A percentile compares a stretch with the other conserved stretches of the same genome.
phyloP scores from a whole-genome alignment of 257 asterid species.

The Salvia miltiorrhiza region DNA sequence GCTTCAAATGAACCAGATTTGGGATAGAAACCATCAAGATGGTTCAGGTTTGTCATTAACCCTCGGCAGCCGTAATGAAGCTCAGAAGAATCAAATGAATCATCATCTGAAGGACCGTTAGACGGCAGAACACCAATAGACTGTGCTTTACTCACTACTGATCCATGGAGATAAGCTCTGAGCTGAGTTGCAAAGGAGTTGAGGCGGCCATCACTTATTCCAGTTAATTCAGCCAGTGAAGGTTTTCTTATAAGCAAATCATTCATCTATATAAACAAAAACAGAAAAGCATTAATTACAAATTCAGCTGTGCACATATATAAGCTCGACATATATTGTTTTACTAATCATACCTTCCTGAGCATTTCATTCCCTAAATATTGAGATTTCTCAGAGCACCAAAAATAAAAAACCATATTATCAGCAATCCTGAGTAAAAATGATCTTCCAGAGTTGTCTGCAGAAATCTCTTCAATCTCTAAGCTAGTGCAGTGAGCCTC shows the following conservation, averaged over 20 bases:
- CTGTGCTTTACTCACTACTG: conserved; percentile 31
- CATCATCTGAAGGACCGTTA: conserved; percentile 27
- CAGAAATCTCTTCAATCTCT: conserved; percentile 51
- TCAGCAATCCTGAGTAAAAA: conserved; percentile 43
- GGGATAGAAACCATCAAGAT: conserved; percentile 46
- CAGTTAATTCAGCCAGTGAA: conserved; percentile 65
- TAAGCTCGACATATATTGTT: neutral
- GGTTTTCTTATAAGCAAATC: conserved; percentile 64
- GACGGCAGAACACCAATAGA: conserved; percentile 28
- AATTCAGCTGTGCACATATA: neutral
- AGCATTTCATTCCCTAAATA: conserved; percentile 67
- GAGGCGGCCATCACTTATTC: conserved; percentile 65
- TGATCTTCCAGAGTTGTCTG: conserved; percentile 74
- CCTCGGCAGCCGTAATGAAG: conserved; percentile 28
- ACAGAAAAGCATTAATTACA: neutral
- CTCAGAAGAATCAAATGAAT: conserved; percentile 33
- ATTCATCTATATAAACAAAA: conserved; percentile 49
- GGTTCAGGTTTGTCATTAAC: conserved; percentile 31
- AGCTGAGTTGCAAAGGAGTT: conserved; percentile 63
- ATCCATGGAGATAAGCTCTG: conserved; percentile 60
- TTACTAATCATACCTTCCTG: conserved; percentile 43
- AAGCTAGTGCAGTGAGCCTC: conserved; percentile 34
- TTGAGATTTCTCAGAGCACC: conserved; percentile 76
- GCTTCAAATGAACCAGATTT: conserved; percentile 48
- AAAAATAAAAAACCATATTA: conserved; percentile 42